These are phyloP conservation scores for Calonectria pauciramosa DNA, from an alignment of 2,329 filamentous ascomycete genomes.

Conservation along the genomic window DNA sequence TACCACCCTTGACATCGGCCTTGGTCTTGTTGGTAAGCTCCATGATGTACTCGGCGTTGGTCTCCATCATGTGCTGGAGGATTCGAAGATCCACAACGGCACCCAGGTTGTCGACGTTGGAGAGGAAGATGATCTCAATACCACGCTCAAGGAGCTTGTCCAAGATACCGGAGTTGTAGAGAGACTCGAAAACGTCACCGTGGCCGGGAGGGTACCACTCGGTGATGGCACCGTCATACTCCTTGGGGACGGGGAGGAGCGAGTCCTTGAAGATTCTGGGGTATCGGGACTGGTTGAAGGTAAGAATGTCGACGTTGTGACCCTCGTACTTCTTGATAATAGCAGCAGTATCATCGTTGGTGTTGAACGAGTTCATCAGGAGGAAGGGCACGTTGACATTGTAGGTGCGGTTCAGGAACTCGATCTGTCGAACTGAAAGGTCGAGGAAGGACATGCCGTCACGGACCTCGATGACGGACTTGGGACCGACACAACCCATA, in stretches of 20 bases:
- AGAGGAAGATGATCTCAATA: constrained; percentile 98
- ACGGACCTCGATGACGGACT: constrained; percentile 99
- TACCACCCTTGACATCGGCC: constrained; percentile 99
- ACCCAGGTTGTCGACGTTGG: constrained; percentile 98
- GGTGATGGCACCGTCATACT: constrained; percentile 85
- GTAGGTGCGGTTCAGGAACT: constrained; percentile 99
- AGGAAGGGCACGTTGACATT: constrained; percentile 97
- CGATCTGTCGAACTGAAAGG: constrained; percentile 97
- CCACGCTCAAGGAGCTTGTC: constrained; percentile 96
- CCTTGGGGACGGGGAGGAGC: constrained; percentile 93
- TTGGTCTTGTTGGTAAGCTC: constrained; percentile 99
- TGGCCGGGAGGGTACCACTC: constrained; percentile 99
- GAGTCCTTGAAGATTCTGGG: constrained; percentile 99
- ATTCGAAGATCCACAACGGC: constrained; percentile 98
- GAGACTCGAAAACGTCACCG: constrained; percentile 99
- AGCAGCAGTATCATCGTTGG: constrained; percentile 95
- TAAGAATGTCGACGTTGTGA: constrained; percentile 99
- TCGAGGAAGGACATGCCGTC: constrained; percentile 99
- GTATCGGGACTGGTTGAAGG: constrained; percentile 99
- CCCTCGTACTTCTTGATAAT: constrained; percentile 99
- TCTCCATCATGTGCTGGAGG: constrained; percentile 99
- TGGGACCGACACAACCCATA: constrained; percentile 99
- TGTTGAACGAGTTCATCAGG: constrained; percentile 99
- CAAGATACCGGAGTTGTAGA: constrained; percentile 98
- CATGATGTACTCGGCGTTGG: constrained; percentile 98